phyloP scores from a whole-genome alignment of 495 filamentous ascomycete species.

The Daldinia loculata region DNA sequence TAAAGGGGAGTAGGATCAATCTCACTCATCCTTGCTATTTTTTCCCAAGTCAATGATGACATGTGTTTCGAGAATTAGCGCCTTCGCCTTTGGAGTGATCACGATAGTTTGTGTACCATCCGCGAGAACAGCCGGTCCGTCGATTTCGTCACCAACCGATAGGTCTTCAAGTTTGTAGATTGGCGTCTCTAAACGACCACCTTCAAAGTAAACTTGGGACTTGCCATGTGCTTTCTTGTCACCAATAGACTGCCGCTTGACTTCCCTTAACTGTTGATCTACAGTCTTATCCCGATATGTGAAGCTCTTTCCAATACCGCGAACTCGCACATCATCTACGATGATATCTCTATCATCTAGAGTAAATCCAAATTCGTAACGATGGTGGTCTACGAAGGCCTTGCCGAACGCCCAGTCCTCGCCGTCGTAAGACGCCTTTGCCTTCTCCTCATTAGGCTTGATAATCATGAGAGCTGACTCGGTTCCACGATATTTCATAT shows the following conservation, averaged over 20 bases:
- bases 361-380: slow-evolving; percentile 95
- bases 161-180: slow-evolving; percentile 87
- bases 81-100: slow-evolving; percentile 79
- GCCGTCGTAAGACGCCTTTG: slow-evolving; percentile 63
- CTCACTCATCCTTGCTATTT: slow-evolving; percentile 58
- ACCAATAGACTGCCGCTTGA: slow-evolving; percentile 59
- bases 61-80: slow-evolving; percentile 76
- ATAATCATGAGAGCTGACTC: slow-evolving; percentile 89
- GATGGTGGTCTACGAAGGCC: slow-evolving; percentile 85
- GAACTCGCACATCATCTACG: slow-evolving; percentile 88
- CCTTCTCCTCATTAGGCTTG: slow-evolving; percentile 66
- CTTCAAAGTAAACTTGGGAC: slow-evolving; percentile 75
- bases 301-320: slow-evolving; percentile 89
- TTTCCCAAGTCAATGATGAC: slow-evolving; percentile 76
- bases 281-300: slow-evolving; percentile 80
- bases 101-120: slow-evolving; percentile 97
- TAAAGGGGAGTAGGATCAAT: not conserved
- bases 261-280: slow-evolving; percentile 75
- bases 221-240: slow-evolving; percentile 64
- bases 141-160: slow-evolving; percentile 75
- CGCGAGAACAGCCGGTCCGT: slow-evolving; percentile 89
- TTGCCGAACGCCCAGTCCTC: slow-evolving; percentile 81
- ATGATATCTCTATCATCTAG: slow-evolving; percentile 89
- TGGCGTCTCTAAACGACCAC: slow-evolving; percentile 78
- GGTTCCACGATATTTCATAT: slow-evolving; percentile 87